Percentiles rank a stretch among this genome's conserved stretches.
phyloP scores from a whole-genome alignment of 140 eudicot genomes.

The Senecio squalidus region DNA sequence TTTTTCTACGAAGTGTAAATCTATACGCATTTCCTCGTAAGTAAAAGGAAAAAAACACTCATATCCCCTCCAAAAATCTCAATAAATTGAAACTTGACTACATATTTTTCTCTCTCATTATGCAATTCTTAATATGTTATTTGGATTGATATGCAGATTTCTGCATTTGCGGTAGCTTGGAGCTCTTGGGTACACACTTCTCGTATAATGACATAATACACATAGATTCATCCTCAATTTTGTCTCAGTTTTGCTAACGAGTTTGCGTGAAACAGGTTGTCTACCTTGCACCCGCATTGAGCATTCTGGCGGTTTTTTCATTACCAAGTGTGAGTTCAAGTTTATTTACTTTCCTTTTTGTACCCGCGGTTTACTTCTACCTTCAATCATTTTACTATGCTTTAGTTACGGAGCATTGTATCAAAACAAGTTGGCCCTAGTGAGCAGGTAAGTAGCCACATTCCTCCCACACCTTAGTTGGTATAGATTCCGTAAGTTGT shows the following conservation, averaged over 20 bases:
- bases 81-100: not conserved
- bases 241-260: not conserved
- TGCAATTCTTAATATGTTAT: not conserved
- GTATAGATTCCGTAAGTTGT: no score
- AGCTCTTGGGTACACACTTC: conserved; percentile 52
- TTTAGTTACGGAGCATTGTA: no score
- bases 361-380: not conserved
- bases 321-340: conserved; percentile 65
- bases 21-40: no score
- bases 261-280: conserved; percentile 44
- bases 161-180: conserved; percentile 68
- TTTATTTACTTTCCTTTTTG: not conserved
- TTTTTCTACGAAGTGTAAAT: no score
- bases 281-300: conserved; percentile 53
- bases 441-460: conserved; percentile 44
- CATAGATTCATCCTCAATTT: not conserved
- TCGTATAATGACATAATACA: not conserved
- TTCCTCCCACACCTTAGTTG: not conserved
- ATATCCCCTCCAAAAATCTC: no score
- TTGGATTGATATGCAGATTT: conserved; percentile 44
- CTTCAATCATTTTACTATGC: not conserved
- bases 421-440: conserved; percentile 79
- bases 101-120: not conserved
- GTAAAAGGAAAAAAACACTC: no score
- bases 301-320: conserved; percentile 44